Evolutionary conservation across 2,329 filamentous ascomycete genomes (phyloP).

Genomic region (Fonsecaea monophora): DNA sequence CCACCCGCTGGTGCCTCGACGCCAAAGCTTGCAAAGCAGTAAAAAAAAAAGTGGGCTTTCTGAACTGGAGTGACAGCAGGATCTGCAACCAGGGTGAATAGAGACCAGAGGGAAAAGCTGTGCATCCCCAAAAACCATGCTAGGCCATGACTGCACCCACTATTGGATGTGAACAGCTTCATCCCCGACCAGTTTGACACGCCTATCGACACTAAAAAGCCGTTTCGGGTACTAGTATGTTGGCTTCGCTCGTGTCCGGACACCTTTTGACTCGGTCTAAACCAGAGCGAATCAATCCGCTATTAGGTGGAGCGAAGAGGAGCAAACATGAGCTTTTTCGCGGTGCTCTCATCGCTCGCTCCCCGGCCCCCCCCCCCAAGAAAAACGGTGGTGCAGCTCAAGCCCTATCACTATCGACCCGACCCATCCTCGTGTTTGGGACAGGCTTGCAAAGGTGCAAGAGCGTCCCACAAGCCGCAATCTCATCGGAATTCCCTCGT

Average conservation of each 20-base stretch:
- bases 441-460: background rate
- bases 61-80: constrained; percentile 19
- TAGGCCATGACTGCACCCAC: constrained; percentile 12
- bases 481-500: constrained; percentile 4
- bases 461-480: constrained; percentile 1
- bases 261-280: constrained; percentile 10
- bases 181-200: constrained; percentile 18
- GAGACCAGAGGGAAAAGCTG: constrained; percentile 10
- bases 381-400: constrained; percentile 16
- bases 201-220: constrained; percentile 23
- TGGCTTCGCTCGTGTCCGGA: constrained; percentile 14
- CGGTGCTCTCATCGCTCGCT: constrained; percentile 13
- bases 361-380: constrained; percentile 13
- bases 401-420: constrained; percentile 3
- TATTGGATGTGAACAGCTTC: constrained; percentile 19
- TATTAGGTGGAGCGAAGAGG: constrained; percentile 6
- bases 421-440: constrained; percentile 1
- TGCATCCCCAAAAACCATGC: constrained; percentile 9
- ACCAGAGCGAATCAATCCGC: constrained; percentile 14
- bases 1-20: background rate
- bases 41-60: constrained; percentile 9
- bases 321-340: constrained; percentile 12
- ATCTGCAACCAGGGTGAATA: constrained; percentile 25
- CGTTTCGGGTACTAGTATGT: constrained; percentile 11
- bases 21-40: constrained; percentile 1